Conservation (phyloP, 495 filamentous ascomycete species). For the Friedmanniomyces simplex region DNA sequence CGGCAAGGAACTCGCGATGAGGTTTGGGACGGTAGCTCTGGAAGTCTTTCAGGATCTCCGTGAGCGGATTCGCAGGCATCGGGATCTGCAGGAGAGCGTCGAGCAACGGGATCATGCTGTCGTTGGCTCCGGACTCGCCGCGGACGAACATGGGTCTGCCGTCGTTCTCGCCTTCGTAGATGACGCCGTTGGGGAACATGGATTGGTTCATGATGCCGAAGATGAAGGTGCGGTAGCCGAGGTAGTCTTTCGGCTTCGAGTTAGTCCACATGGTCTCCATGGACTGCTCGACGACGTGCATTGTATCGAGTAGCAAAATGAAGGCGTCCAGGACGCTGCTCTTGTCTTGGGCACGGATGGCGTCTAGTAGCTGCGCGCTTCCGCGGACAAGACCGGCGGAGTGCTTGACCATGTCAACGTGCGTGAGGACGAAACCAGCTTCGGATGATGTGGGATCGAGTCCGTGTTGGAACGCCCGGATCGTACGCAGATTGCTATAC, state of each 20-base stretch:
- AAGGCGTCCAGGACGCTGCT: conserved; percentile 50
- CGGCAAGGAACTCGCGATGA: conserved; percentile 71
- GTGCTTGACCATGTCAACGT: conserved; percentile 54
- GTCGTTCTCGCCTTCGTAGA: conserved; percentile 73
- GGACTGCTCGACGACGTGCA: conserved; percentile 49
- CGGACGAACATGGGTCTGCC: conserved; percentile 51
- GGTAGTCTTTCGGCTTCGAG: conserved; percentile 67
- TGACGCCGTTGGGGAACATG: conserved; percentile 84
- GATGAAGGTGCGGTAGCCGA: conserved; percentile 83
- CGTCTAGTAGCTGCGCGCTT: conserved; percentile 52
- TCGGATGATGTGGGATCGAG: conserved; percentile 79
- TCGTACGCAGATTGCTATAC: conserved; percentile 70
- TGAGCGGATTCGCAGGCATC: conserved; percentile 78
- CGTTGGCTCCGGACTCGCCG: conserved; percentile 83
- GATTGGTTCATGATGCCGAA: conserved; percentile 80
- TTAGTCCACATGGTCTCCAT: conserved; percentile 70
- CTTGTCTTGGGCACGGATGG: conserved; percentile 41
- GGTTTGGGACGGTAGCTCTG: conserved; percentile 73
- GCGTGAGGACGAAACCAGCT: conserved; percentile 66
- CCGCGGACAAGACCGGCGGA: conserved; percentile 62
- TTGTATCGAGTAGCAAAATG: conserved; percentile 55
- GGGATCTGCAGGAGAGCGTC: conserved; percentile 70
- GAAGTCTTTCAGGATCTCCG: conserved; percentile 76
- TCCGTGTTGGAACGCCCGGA: conserved; percentile 81
- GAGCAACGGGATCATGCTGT: conserved; percentile 75